Evolutionary conservation across 352 stramenopile species (phyloP), one percentile per base, ranked within the genome.

Genomic region (Phytophthora megakarya): DNA sequence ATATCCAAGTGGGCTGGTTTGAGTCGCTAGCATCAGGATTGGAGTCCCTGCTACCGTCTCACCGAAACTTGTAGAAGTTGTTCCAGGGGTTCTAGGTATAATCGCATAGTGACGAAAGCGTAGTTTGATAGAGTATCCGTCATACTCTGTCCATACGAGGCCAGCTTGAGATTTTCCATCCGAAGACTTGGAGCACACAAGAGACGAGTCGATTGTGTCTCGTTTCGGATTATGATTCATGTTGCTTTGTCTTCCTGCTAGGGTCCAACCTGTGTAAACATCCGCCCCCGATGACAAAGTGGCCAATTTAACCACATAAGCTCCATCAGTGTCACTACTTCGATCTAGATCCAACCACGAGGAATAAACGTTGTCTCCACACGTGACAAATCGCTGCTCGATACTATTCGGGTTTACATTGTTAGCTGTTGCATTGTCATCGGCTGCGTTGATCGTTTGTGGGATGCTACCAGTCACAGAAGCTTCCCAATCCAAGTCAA

Each of bases 101-200:
- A 75, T 45, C 2, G 50, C 55, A 6, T 67, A 58, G 42, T 91
- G 82, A 0, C 80, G 73, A 43, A 90, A 75, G 16, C 81, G 80
- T 15, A 91, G 40, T 35, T 93, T 92, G 8, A 81, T 75, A 2
- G 80, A 76, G 22, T 86, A 75, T 0, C 82, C 84, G 38, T 93
- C 82, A 35, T 84, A 92, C 35, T 93, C 84, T 0, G 80, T 92
- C 84, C 84, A 93, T 6, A 88, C 33, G 8, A 91, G 12, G 5
- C 79, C 84, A 1, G 77, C 59, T 5, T 56, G 51, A 39, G 56
- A 13, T 2, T 35, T 51, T 3, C 48, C 39, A 23, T 60, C 49
- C 0, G 49, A 60, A 6, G 53, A 40, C 2, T 61, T 72, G 0
- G 75, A 76, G 30, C 84, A 93, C 3, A 89, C 47, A 0, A 90